Base-by-base conservation (phyloP, 163 green algal genomes). In the Picocystis sp. region DNA sequence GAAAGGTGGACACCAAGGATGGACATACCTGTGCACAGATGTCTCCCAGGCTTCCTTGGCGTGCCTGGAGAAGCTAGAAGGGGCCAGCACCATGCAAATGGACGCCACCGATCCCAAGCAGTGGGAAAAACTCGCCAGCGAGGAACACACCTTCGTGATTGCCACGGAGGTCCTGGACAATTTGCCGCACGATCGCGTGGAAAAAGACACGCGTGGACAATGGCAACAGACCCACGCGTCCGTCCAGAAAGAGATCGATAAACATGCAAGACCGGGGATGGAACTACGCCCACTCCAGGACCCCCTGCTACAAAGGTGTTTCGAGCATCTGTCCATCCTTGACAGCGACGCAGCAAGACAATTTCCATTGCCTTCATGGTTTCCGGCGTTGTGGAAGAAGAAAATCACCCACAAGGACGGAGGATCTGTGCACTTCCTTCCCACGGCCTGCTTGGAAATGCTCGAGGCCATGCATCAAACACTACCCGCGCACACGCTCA, bases 161-260 rank as follows among this genome's bases (percentile, higher is more conserved):
- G 71, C 66, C 52, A 80, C 84, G 55, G 85, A 96, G 65, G 79
- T 96, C 49, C 63, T 96, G 56, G 87, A 96, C 71, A 96, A 96
- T 66, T 60, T 93, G 47, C 76, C 84, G 2, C 87, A 96, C 61
- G 87, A 94, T 71, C 66, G 74, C 57, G 69, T 86, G 29, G 47
- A 50, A 33, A 25, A 43, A 53, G 9, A 41, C 33, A 33, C 17
- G 64, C 41, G 52, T 17, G 24, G n/a, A 1, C 46, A 56, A n/a
- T 89, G 80, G 80, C 61, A 69, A 43, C 62, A 87, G 52, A 73
- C 74, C 21, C 49, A 60, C 14, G 67, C 82, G 15, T 41, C 44
- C 10, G 21, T 13, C 15, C 21, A 3, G 17, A 10, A 38, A 19
- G 47, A 54, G 6, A 35, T 8, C 3, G 38, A 35, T 35, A 3